A percentile compares a stretch with the other conserved stretches of the same genome.
Evolutionary conservation across 192 early-diverging fungal genomes (phyloP).

Genomic region (Chytriomyces sp.): DNA sequence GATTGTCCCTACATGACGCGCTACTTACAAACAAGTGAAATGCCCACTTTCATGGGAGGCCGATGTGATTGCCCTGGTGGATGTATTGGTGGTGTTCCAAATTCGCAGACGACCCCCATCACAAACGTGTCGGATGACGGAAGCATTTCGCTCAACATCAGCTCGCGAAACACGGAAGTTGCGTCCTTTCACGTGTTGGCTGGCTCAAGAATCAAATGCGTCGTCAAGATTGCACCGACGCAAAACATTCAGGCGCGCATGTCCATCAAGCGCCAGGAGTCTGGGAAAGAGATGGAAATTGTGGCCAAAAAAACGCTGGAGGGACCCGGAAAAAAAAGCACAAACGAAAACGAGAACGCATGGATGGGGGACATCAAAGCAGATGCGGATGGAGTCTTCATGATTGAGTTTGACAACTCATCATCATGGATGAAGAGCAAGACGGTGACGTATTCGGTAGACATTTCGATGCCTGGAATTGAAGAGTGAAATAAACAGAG

Average conservation of each 20-base stretch:
- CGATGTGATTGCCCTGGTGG: slow-evolving; percentile 20
- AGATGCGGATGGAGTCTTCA: neutral
- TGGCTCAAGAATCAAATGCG: neutral
- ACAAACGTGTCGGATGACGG: neutral
- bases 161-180: neutral
- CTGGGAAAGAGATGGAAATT: neutral
- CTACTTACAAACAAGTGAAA: neutral
- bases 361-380: neutral
- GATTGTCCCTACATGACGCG: slow-evolving; percentile 7
- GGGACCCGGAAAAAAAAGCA: neutral
- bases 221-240: neutral
- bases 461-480: neutral
- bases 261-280: neutral
- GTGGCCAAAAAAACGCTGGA: neutral
- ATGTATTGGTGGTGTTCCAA: slow-evolving; percentile 20
- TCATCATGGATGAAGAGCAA: neutral
- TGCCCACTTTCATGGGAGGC: slow-evolving; percentile 15
- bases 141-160: neutral
- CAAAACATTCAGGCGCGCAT: neutral
- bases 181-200: neutral
- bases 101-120: slow-evolving; percentile 4
- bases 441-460: neutral
- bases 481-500: no score
- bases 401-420: slow-evolving; percentile 2
- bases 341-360: neutral